A percentile compares a stretch with the other conserved stretches of the same genome.
Conservation (phyloP, 2,329 filamentous ascomycete species). For the Nigrograna mackinnonii region DNA sequence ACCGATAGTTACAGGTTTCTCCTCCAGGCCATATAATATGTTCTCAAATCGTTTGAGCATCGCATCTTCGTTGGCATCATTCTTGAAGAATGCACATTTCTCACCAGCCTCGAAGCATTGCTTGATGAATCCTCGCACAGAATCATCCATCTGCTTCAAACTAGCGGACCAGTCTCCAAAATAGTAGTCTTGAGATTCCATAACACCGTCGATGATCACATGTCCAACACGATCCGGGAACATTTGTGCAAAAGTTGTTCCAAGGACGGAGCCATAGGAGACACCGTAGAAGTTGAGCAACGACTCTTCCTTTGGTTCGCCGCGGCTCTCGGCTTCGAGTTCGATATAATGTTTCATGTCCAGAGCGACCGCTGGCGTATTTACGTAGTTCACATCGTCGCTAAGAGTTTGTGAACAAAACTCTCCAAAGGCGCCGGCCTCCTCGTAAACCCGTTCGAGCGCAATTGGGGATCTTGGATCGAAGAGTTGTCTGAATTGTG, state of each 20-base stretch:
- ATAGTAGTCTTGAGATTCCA: constrained; percentile 11
- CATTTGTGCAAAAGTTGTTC: constrained; percentile 48
- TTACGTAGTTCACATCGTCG: constrained; percentile 13
- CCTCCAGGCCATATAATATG: too few species aligned
- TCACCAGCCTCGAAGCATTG: constrained; percentile 1
- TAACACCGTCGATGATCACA: constrained; percentile 38
- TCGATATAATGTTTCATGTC: constrained; percentile 17
- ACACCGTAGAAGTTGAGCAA: constrained; percentile 40
- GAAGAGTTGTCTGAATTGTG: too few species aligned
- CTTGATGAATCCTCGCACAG: constrained; percentile 45
- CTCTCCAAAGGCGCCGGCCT: constrained; percentile 15
- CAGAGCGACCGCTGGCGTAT: constrained; percentile 11
- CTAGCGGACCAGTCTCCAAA: constrained; percentile 20
- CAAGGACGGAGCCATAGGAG: constrained; percentile 50
- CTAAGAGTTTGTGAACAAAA: constrained; percentile 22
- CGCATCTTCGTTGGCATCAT: too few species aligned
- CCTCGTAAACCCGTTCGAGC: constrained; percentile 1
- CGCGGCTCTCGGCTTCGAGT: constrained; percentile 2
- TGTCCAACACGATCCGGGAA: constrained; percentile 29
- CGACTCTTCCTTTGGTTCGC: constrained; percentile 5
- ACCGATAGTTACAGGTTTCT: background rate
- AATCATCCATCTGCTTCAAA: constrained; percentile 58
- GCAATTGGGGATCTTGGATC: background rate
- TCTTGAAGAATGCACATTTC: constrained; percentile 4
- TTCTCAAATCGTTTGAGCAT: too few species aligned